A percentile compares a stretch with the other conserved stretches of the same genome.
These are phyloP conservation scores for Thelonectria discophora DNA, from an alignment of 2,329 filamentous ascomycete species.

Conservation along the genomic window DNA sequence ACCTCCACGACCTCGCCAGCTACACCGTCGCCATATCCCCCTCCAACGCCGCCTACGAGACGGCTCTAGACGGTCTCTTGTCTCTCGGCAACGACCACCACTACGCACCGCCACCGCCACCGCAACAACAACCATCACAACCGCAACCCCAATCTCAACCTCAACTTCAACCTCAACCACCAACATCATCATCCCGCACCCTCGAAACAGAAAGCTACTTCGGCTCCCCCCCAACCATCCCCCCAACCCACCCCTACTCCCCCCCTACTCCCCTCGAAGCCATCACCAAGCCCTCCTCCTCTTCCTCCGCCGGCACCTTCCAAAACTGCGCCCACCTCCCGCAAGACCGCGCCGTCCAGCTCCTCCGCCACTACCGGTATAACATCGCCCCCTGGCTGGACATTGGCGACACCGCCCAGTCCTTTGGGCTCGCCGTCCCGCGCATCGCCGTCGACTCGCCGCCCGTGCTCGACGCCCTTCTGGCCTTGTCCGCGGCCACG, in stretches of 20 bases:
- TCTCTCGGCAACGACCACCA: constrained; percentile 46
- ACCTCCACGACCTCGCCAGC: constrained; percentile 17
- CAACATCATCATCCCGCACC: constrained; percentile 21
- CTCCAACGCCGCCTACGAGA: constrained; percentile 43
- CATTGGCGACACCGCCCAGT: constrained; percentile 52
- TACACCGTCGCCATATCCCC: constrained; percentile 35
- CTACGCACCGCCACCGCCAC: constrained; percentile 17
- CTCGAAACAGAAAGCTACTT: constrained; percentile 23
- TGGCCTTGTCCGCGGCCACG: constrained; percentile 37
- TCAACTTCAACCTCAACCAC: too few relatives aligned
- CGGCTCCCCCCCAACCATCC: constrained; percentile 10
- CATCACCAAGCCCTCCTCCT: constrained; percentile 14
- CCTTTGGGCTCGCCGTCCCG: constrained; percentile 51
- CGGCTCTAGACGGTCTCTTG: constrained; percentile 46
- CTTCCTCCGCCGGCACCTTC: constrained; percentile 29
- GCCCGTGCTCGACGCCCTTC: constrained; percentile 40
- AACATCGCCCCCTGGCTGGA: constrained; percentile 57
- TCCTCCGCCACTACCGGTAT: constrained; percentile 56
- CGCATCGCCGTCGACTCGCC: constrained; percentile 42
- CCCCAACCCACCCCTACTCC: not conserved
- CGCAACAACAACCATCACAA: too few relatives aligned
- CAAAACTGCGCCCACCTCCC: constrained; percentile 39
- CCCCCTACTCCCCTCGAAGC: constrained; percentile 19
- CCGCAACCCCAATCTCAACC: too few relatives aligned
- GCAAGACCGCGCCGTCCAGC: constrained; percentile 40